Percentiles rank a stretch among this genome's conserved stretches.
These are phyloP conservation scores for Xylaria grammica DNA, from an alignment of 495 filamentous ascomycete species.

Conservation along the genomic window DNA sequence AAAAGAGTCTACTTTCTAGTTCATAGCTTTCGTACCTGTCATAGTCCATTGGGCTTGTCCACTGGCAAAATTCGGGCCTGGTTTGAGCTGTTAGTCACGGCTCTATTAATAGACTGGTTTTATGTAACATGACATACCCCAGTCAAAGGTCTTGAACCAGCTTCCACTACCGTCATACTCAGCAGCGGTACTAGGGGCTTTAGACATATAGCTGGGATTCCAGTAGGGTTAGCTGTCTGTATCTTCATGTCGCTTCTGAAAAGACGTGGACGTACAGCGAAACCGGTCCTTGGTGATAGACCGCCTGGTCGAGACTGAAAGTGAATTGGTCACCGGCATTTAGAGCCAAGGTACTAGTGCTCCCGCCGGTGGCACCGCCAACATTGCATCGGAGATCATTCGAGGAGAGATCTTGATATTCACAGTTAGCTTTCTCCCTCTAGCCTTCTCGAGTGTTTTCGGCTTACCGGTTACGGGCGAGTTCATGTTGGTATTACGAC, in stretches of 20 bases:
- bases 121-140: constrained; percentile 30
- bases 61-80: constrained; percentile 41
- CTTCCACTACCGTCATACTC: constrained; percentile 57
- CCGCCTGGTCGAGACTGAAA: constrained; percentile 55
- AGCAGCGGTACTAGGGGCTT: constrained; percentile 47
- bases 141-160: constrained; percentile 62
- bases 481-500: constrained; percentile 63
- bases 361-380: constrained; percentile 51
- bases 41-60: constrained; percentile 48
- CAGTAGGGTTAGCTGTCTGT: background rate
- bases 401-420: constrained; percentile 46
- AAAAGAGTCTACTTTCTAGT: background rate
- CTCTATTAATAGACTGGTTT: constrained; percentile 5
- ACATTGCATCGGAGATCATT: constrained; percentile 64
- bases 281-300: constrained; percentile 66
- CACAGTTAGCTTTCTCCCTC: constrained; percentile 4
- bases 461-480: constrained; percentile 56
- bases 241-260: background rate
- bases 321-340: constrained; percentile 58
- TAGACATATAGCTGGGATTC: constrained; percentile 52
- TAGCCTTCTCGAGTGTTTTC: background rate
- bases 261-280: constrained; percentile 44
- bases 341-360: constrained; percentile 52
- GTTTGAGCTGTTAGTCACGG: background rate
- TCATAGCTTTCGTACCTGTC: constrained; percentile 34